Conservation (phyloP, 2,329 filamentous ascomycete species). For the Pseudocercospora crystallina region DNA sequence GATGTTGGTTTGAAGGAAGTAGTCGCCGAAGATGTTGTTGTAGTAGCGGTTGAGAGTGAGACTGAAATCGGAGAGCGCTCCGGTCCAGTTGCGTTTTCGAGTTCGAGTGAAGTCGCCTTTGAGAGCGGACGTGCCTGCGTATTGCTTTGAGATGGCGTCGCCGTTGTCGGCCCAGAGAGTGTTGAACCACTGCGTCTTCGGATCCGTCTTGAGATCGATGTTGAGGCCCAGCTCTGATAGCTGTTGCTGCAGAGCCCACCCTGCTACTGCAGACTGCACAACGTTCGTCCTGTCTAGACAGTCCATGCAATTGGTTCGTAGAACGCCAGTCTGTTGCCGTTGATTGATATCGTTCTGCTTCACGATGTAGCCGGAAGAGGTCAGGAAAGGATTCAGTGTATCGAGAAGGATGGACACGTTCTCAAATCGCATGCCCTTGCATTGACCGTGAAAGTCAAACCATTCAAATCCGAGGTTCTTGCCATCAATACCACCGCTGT, state of each 20-base stretch:
- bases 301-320: conserved; percentile 99
- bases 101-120: conserved; percentile 97
- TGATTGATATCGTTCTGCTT: conserved; percentile 45
- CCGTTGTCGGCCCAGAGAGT: conserved; percentile 94
- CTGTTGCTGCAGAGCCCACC: conserved; percentile 77
- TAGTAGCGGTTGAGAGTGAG: conserved; percentile 79
- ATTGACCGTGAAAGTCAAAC: conserved; percentile 95
- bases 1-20: conserved; percentile 94
- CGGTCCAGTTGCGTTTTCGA: conserved; percentile 83
- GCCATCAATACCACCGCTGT: conserved; percentile 55
- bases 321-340: conserved; percentile 66
- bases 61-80: conserved; percentile 86
- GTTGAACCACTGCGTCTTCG: conserved; percentile 90
- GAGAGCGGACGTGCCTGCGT: conserved; percentile 90
- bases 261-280: conserved; percentile 86
- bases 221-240: conserved; percentile 73
- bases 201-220: conserved; percentile 72
- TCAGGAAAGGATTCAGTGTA: conserved; percentile 65
- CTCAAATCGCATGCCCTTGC: conserved; percentile 96
- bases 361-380: conserved; percentile 70
- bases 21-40: conserved; percentile 94
- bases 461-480: conserved; percentile 73
- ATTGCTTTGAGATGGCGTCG: conserved; percentile 92
- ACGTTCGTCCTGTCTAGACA: conserved; percentile 96
- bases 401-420: conserved; percentile 82